Percentiles rank a stretch among this genome's conserved stretches.
phyloP scores from a whole-genome alignment of 306 rosid genomes.

The Datisca glomerata region DNA sequence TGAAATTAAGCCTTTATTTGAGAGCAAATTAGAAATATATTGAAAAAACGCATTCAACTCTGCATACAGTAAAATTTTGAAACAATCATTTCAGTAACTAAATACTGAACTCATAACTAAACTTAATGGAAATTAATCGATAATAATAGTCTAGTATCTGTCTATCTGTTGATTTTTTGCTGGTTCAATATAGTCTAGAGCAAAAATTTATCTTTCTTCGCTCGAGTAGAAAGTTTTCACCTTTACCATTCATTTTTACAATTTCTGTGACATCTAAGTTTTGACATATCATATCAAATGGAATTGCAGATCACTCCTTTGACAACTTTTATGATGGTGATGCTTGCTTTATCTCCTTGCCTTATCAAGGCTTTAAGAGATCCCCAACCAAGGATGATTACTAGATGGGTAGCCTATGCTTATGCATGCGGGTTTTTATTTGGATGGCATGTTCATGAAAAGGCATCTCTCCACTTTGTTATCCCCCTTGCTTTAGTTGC shows the following conservation, averaged over 20 bases:
- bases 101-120: too few relatives aligned
- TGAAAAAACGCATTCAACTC: too few relatives aligned
- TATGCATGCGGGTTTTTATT: conserved; percentile 83
- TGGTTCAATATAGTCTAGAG: neutral
- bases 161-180: neutral
- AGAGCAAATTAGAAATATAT: too few relatives aligned
- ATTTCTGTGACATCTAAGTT: neutral
- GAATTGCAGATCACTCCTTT: conserved; percentile 67
- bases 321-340: conserved; percentile 51
- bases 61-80: too few relatives aligned
- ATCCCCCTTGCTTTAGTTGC: conserved; percentile 71
- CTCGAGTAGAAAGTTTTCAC: neutral
- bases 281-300: conserved; percentile 3
- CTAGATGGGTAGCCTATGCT: conserved; percentile 84
- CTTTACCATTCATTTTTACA: neutral
- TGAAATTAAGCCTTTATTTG: too few relatives aligned
- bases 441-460: conserved; percentile 99
- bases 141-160: too few relatives aligned
- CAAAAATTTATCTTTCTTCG: neutral
- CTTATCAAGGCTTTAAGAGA: conserved; percentile 70
- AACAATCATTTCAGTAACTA: too few relatives aligned
- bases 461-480: conserved; percentile 90
- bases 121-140: too few relatives aligned
- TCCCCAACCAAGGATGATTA: conserved; percentile 63
- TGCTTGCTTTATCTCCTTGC: conserved; percentile 84